These are phyloP conservation scores for Saturnispora halmiae DNA, from an alignment of 805 yeast genomes.

Conservation along the genomic window DNA sequence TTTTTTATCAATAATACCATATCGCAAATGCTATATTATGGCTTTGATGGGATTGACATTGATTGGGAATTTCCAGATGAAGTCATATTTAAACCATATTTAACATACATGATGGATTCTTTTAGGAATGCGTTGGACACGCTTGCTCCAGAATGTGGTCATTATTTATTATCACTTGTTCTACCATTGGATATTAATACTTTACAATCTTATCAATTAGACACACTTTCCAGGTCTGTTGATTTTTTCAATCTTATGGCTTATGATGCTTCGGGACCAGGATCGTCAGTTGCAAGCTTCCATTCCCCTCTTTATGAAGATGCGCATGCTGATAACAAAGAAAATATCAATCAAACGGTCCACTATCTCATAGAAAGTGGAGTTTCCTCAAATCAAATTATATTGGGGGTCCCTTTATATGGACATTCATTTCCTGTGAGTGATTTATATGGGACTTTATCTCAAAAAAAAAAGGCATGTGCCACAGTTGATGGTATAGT, in stretches of 20 bases:
- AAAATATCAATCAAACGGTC: constrained; percentile 31
- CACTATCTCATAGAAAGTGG: constrained; percentile 30
- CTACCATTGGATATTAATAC: constrained; percentile 57
- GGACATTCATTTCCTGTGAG: constrained; percentile 38
- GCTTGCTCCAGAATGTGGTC: constrained; percentile 25
- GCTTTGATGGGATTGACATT: constrained; percentile 84
- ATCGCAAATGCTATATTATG: constrained; percentile 39
- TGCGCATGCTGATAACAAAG: constrained; percentile 8
- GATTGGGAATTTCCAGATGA: constrained; percentile 85
- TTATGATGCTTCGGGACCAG: constrained; percentile 76
- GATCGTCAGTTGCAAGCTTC: constrained; percentile 54
- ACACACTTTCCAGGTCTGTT: constrained; percentile 48
- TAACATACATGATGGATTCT: constrained; percentile 34
- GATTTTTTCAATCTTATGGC: constrained; percentile 84
- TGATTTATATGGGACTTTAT: constrained; percentile 7
- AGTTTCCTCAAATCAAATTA: constrained; percentile 30
- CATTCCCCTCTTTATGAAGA: constrained; percentile 58
- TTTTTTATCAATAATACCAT: constrained; percentile 45
- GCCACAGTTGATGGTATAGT: constrained; percentile 13
- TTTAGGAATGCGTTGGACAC: constrained; percentile 6
- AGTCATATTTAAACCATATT: constrained; percentile 35
- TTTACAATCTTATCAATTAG: constrained; percentile 35
- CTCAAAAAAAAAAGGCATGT: constrained; percentile 15
- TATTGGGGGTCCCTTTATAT: constrained; percentile 83
- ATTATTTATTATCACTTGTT: constrained; percentile 52